These are phyloP conservation scores for Arabidopsis lyrata DNA, from an alignment of 441 rosid species.

Conservation along the genomic window DNA sequence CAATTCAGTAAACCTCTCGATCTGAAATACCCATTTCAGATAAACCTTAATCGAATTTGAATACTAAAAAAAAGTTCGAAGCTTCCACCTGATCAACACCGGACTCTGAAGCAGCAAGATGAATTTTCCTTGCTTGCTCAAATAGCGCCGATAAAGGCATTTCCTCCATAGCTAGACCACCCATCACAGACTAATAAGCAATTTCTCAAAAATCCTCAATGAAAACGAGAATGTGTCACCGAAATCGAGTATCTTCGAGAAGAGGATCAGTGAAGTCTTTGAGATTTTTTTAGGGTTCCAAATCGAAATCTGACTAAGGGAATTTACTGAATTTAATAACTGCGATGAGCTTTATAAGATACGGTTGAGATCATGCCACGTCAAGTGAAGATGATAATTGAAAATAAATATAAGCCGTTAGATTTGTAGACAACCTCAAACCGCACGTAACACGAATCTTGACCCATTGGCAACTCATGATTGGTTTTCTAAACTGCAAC, in stretches of 20 bases:
- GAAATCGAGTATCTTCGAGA: constrained; percentile 27
- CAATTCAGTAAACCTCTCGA: constrained; percentile 24
- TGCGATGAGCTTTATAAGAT: not conserved
- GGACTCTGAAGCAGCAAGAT: constrained; percentile 61
- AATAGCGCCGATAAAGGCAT: constrained; percentile 75
- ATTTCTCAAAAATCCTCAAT: not conserved
- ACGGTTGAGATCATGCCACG: constrained; percentile 21
- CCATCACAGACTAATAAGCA: constrained; percentile 27
- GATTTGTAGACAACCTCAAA: constrained; percentile 9
- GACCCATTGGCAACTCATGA: not conserved
- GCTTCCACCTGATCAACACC: constrained; percentile 67
- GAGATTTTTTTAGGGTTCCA: not conserved
- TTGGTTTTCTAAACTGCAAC: too few species aligned
- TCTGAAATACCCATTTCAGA: not conserved
- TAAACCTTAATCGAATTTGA: constrained; percentile 24
- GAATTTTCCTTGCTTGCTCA: constrained; percentile 80
- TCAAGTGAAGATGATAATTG: not conserved
- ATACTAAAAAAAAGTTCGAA: not conserved
- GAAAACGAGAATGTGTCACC: not conserved
- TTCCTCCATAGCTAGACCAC: constrained; percentile 59
- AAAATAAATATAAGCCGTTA: constrained; percentile 18
- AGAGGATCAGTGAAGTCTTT: too few species aligned
- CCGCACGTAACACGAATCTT: not conserved
- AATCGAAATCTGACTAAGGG: constrained; percentile 29
- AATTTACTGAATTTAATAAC: not conserved